Conservation (phyloP, 1,284 basidiomycete genomes). For the Meripilus lineatus region DNA sequence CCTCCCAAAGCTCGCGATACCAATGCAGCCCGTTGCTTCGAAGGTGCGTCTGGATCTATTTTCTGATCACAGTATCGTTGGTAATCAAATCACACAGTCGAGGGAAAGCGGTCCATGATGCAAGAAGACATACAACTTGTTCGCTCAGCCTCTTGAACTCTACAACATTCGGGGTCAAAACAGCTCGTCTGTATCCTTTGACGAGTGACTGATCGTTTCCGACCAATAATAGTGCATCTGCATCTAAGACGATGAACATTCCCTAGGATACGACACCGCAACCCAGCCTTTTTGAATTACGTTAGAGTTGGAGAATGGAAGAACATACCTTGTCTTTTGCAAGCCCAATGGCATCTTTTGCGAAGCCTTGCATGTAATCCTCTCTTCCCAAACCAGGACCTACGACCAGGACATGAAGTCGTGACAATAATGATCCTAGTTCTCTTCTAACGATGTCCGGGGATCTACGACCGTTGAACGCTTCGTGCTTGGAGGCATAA, state of each 20-base stretch:
- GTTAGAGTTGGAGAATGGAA: constrained; percentile 33
- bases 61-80: constrained; percentile 31
- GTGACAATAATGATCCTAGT: constrained; percentile 69
- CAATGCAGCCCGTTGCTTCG: constrained; percentile 47
- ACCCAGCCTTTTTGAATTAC: neutral
- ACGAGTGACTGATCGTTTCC: constrained; percentile 75
- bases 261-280: constrained; percentile 32
- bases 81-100: neutral
- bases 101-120: neutral
- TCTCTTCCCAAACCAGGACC: constrained; percentile 93
- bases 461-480: constrained; percentile 30
- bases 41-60: constrained; percentile 45
- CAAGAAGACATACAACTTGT: constrained; percentile 48
- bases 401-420: constrained; percentile 89
- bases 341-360: constrained; percentile 49
- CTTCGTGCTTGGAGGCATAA: neutral
- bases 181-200: constrained; percentile 74
- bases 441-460: constrained; percentile 47
- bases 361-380: constrained; percentile 82
- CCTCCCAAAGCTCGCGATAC: constrained; percentile 79
- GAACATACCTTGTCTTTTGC: constrained; percentile 31
- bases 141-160: constrained; percentile 88
- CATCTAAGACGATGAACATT: constrained; percentile 92
- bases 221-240: constrained; percentile 81
- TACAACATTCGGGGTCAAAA: constrained; percentile 92